These are phyloP conservation scores for Populus nigra DNA, from an alignment of 345 rosid genomes.

Conservation along the genomic window DNA sequence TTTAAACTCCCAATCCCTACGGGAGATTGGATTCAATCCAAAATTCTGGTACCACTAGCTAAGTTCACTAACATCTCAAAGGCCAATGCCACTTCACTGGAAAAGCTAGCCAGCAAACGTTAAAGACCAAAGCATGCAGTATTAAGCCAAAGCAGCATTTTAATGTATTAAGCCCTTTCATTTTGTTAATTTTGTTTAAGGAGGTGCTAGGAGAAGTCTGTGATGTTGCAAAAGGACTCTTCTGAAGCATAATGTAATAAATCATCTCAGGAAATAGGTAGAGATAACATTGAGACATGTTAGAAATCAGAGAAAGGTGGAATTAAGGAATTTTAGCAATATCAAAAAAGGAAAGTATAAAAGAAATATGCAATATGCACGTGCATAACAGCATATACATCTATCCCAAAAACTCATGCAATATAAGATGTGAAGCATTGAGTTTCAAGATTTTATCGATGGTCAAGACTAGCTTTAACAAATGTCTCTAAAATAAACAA, in stretches of 20 bases:
- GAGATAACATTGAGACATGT: too few relatives aligned
- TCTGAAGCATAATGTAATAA: too few relatives aligned
- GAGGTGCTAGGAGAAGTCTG: neutral
- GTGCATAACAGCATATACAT: too few relatives aligned
- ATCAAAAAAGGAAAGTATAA: too few relatives aligned
- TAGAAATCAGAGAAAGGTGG: too few relatives aligned
- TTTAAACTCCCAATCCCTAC: neutral
- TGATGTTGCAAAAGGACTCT: neutral
- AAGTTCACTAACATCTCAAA: neutral
- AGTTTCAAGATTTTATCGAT: conserved; percentile 1
- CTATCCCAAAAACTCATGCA: too few relatives aligned
- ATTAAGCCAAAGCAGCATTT: neutral
- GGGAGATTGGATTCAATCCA: neutral
- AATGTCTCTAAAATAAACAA: neutral
- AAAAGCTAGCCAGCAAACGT: neutral
- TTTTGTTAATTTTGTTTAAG: neutral
- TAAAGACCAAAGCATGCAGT: neutral
- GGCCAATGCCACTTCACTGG: neutral
- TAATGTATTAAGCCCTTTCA: neutral
- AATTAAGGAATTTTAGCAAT: too few relatives aligned
- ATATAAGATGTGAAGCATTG: neutral
- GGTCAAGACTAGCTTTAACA: neutral
- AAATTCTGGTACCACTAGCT: neutral
- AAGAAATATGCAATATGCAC: too few relatives aligned
- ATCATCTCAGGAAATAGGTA: too few relatives aligned